Base-by-base conservation (phyloP, 805 yeast genomes). In the Sugiyamaella americana region DNA sequence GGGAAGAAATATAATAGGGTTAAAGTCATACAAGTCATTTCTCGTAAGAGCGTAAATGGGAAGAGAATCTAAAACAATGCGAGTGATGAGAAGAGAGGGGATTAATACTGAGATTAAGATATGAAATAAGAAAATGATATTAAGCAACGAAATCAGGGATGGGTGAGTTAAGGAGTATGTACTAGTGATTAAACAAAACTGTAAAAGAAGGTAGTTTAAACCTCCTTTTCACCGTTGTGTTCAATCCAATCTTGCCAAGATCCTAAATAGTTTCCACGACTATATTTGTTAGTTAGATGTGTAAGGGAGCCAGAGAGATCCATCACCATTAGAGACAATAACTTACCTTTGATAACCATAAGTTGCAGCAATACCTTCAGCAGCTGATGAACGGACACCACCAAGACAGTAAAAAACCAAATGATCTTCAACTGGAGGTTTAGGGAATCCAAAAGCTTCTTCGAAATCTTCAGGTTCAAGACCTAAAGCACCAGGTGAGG, bases 401-500 rank as follows among this genome's bases (percentile, higher is more conserved):
- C 85, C 96, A 41, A 84, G 78, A 67, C 98, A 91, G 69, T 89
- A 89, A 67, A 91, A 89, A 37, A 91, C 76, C 61, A 91, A 71
- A 55, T 86, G 85, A 60, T 84, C 78, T 43, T 79, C 80, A 41
- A 70, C 65, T 4, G 68, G 56, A 2, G 98, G 98, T 69, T 91
- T 91, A 11, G 72, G 73, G 59, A 88, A 81, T 11, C 94, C 91
- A 68, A 89, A 87, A 40, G 78, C 72, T 32, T 84, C 85, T 58
- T 79, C 75, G 59, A 93, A 91, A 54, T 86, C 95, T 46, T 85
- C 95, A 4, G 75, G 74, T 1, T 81, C 66, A 42, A 91, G 75
- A 41, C 86, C 87, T 50, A 91, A 72, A 0, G 98, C 98, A 18
- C 96, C 95, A 0, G 98, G 98, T 10, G 89, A 78, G 3, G 93